Percentiles rank a stretch among this genome's conserved stretches.
Evolutionary conservation across 2,329 filamentous ascomycete genomes (phyloP).

Genomic region (Hypoxylon sp.): DNA sequence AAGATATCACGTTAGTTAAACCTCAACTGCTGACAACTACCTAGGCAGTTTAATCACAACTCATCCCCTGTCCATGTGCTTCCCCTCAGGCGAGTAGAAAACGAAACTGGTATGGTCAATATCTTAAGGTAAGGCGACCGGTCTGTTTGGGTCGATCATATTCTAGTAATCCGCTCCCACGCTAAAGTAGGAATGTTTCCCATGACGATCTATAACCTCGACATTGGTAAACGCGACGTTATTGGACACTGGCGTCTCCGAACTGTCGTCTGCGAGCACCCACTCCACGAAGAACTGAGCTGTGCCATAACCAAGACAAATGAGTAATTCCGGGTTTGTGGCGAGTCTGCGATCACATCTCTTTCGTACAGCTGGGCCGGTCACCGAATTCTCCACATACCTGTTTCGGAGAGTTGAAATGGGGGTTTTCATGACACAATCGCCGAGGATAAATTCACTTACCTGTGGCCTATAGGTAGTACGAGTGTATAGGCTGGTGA

Average conservation of each 20-base stretch:
- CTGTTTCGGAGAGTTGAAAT: conserved; percentile 5
- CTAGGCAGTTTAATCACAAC: not conserved
- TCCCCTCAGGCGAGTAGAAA: conserved; percentile 22
- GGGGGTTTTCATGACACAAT: not conserved
- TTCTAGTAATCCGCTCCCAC: conserved; percentile 19
- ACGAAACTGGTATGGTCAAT: conserved; percentile 14
- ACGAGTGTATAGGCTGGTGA: conserved; percentile 12
- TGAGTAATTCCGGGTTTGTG: conserved; percentile 18
- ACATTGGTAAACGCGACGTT: conserved; percentile 34
- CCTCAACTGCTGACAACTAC: not conserved
- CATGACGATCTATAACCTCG: conserved; percentile 3
- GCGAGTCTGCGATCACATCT: conserved; percentile 11
- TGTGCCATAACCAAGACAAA: conserved; percentile 30
- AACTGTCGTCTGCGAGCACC: conserved; percentile 9
- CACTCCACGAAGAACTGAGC: conserved; percentile 29
- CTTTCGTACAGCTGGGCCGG: conserved; percentile 3
- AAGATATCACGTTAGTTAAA: no score
- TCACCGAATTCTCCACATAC: conserved; percentile 29
- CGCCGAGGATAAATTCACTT: not conserved
- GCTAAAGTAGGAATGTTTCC: conserved; percentile 14
- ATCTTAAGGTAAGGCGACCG: conserved; percentile 15
- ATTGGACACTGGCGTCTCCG: conserved; percentile 22
- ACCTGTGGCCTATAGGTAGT: conserved; percentile 23
- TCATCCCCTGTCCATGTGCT: not conserved
- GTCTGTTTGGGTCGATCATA: conserved; percentile 14